These are phyloP conservation scores for Fusarium phyllophilum DNA, from an alignment of 2,329 filamentous ascomycete species.

Conservation along the genomic window DNA sequence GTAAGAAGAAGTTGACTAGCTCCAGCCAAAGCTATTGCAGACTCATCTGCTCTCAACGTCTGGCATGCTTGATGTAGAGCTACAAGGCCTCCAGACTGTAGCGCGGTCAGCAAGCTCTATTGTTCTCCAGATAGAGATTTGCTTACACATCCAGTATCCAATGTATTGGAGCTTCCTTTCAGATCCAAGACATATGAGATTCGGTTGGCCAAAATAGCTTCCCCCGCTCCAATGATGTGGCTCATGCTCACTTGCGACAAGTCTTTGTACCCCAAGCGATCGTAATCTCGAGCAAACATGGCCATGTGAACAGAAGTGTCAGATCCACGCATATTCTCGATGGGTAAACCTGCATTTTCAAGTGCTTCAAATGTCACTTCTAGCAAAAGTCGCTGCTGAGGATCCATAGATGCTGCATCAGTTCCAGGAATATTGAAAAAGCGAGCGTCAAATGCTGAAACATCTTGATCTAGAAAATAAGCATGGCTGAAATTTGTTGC, in stretches of 20 bases:
- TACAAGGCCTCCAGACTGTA: neutral
- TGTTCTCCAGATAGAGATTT: neutral
- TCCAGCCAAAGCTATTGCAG: no score
- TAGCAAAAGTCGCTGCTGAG: neutral
- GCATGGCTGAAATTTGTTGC: slow-evolving; percentile 1
- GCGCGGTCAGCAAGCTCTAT: neutral
- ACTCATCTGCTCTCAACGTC: neutral
- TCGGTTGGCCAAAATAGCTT: slow-evolving; percentile 2
- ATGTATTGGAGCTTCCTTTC: neutral
- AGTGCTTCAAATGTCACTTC: slow-evolving; percentile 3
- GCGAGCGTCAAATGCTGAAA: neutral
- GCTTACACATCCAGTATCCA: slow-evolving; percentile 1
- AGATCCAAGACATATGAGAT: slow-evolving; percentile 1
- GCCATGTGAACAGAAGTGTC: slow-evolving; percentile 3
- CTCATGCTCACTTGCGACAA: neutral
- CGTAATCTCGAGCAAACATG: slow-evolving; percentile 1
- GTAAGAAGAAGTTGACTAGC: no score
- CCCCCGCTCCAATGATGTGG: neutral
- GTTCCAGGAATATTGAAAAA: slow-evolving; percentile 6
- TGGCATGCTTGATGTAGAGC: slow-evolving; percentile 2
- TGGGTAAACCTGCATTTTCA: neutral
- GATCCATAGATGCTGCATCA: slow-evolving; percentile 3
- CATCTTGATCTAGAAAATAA: neutral
- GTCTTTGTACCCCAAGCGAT: neutral
- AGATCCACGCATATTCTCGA: neutral